Evolutionary conservation across 140 eudicot genomes (phyloP).

Genomic region (Erigeron philadelphicus): DNA sequence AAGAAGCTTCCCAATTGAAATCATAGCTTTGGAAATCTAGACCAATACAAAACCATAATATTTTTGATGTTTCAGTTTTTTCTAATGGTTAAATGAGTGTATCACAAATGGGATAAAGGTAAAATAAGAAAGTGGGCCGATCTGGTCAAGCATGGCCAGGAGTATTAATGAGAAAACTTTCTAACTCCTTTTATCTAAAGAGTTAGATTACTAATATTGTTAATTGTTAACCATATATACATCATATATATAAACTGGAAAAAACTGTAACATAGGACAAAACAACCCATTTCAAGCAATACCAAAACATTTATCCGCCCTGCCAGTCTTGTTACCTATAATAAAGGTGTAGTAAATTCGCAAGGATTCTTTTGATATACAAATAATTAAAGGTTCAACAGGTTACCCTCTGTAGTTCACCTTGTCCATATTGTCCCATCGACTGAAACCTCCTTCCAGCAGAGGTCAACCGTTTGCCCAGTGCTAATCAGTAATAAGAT

Average conservation of each 20-base stretch:
- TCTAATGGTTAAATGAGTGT: too few species aligned
- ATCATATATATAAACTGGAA: not conserved
- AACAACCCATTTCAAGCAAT: not conserved
- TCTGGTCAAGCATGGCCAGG: not conserved
- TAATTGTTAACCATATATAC: not conserved
- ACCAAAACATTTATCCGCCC: not conserved
- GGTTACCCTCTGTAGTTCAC: conserved; percentile 81
- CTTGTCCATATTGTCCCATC: conserved; percentile 95
- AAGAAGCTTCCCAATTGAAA: conserved; percentile 55
- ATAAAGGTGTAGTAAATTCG: not conserved
- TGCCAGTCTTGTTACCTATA: conserved; percentile 3
- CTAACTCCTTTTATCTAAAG: too few species aligned
- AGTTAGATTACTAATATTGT: too few species aligned
- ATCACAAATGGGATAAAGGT: too few species aligned
- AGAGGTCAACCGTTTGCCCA: conserved; percentile 76
- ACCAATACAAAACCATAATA: conserved; percentile 22
- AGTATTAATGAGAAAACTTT: not conserved
- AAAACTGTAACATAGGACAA: not conserved
- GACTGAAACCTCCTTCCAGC: conserved; percentile 97
- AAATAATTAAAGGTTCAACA: conserved; percentile 23
- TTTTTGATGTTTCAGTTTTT: not conserved
- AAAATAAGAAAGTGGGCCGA: not conserved
- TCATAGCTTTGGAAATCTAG: conserved; percentile 89
- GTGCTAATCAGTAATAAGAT: conserved; percentile 53
- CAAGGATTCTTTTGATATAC: not conserved